These are phyloP conservation scores for Graphiopsis chlorocephala DNA, from an alignment of 2,329 filamentous ascomycete species.

Conservation along the genomic window DNA sequence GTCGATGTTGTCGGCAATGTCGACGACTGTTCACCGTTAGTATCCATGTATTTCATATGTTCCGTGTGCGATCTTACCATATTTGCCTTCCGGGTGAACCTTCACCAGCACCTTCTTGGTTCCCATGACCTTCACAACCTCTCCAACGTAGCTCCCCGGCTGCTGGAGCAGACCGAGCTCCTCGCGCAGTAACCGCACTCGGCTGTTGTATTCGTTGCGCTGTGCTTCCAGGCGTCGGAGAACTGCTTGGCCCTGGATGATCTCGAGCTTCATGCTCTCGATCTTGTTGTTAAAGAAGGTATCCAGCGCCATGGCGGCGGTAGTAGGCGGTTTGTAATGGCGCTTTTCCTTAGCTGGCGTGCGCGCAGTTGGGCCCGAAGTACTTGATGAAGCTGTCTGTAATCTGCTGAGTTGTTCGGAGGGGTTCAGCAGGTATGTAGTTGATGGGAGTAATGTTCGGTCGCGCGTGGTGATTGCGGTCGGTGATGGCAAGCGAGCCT, in stretches of 20 bases:
- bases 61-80: constrained; percentile 61
- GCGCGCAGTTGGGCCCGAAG: neutral
- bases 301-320: constrained; percentile 87
- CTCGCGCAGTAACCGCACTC: constrained; percentile 89
- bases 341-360: neutral
- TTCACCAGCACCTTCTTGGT: constrained; percentile 99
- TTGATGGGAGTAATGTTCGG: constrained; percentile 1
- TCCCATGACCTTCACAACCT: constrained; percentile 99
- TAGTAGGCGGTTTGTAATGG: constrained; percentile 11
- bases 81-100: constrained; percentile 99
- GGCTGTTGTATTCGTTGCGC: constrained; percentile 98
- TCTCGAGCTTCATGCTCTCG: constrained; percentile 99
- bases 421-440: neutral
- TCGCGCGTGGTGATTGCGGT: neutral
- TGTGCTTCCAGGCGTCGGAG: constrained; percentile 93
- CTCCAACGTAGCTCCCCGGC: constrained; percentile 94
- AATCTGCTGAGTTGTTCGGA: neutral
- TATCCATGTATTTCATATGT: neutral
- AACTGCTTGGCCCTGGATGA: constrained; percentile 96
- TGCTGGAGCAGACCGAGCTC: constrained; percentile 95
- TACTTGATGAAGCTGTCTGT: neutral
- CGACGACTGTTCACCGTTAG: constrained; percentile 66
- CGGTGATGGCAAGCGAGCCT: neutral
- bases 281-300: constrained; percentile 99
- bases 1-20: constrained; percentile 91